These are phyloP conservation scores for Dinochytrium kinnereticum DNA, from an alignment of 371 early-diverging fungal species.

Conservation along the genomic window DNA sequence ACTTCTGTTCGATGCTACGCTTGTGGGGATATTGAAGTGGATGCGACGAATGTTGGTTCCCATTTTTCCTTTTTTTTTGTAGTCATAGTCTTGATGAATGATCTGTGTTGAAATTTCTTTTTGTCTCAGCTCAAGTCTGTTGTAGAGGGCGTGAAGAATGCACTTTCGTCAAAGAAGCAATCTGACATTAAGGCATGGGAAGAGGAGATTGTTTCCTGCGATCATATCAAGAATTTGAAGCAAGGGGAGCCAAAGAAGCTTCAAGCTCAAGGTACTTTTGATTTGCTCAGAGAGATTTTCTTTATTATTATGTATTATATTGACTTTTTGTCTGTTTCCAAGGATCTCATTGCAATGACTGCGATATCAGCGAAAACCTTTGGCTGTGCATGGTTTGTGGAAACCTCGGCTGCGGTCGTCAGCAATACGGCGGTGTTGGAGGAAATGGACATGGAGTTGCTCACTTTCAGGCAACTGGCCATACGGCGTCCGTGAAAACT, in stretches of 20 bases:
- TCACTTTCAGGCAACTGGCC: slow-evolving; percentile 86
- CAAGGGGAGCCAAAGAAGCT: slow-evolving; percentile 58
- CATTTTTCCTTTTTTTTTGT: background rate
- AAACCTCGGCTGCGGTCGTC: slow-evolving; percentile 68
- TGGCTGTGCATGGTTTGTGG: slow-evolving; percentile 74
- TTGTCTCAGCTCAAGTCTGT: slow-evolving; percentile 58
- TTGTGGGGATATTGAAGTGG: slow-evolving; percentile 57
- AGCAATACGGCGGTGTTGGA: slow-evolving; percentile 97
- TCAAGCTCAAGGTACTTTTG: slow-evolving; percentile 32
- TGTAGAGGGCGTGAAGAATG: slow-evolving; percentile 71
- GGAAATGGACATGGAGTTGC: slow-evolving; percentile 98
- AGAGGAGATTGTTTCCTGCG: slow-evolving; percentile 79
- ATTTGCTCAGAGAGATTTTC: background rate
- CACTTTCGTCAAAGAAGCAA: slow-evolving; percentile 81
- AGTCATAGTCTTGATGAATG: background rate
- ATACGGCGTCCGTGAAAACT: slow-evolving; percentile 86
- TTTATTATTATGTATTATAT: background rate
- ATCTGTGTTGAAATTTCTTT: background rate
- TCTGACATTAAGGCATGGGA: slow-evolving; percentile 94
- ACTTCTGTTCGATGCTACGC: slow-evolving; percentile 70
- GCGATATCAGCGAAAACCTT: slow-evolving; percentile 83
- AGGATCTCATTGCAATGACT: slow-evolving; percentile 80
- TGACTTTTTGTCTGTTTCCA: background rate
- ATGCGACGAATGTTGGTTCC: slow-evolving; percentile 28
- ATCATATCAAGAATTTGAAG: slow-evolving; percentile 73